These are phyloP conservation scores for Grosmannia clavigera DNA, from an alignment of 2,329 filamentous ascomycete genomes.

Conservation along the genomic window DNA sequence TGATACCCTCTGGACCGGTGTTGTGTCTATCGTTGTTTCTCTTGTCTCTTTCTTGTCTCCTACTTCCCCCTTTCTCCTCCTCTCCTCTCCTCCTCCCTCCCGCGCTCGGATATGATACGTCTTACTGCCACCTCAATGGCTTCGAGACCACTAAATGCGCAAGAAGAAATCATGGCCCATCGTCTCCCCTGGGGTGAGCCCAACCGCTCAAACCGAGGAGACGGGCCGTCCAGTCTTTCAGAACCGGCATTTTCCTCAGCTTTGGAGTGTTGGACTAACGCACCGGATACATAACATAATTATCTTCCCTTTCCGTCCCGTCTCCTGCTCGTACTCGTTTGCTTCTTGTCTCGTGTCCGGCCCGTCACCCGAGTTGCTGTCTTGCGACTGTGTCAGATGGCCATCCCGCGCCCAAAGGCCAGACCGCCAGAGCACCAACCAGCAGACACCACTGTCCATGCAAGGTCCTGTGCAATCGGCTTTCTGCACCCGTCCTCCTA, in stretches of 20 bases:
- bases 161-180: slow-evolving; percentile 30
- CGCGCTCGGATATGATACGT: slow-evolving; percentile 55
- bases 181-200: background rate
- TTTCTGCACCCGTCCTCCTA: too few species aligned
- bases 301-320: too few species aligned
- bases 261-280: slow-evolving; percentile 52
- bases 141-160: slow-evolving; percentile 49
- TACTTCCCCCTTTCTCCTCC: background rate
- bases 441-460: too few species aligned
- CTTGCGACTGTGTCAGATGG: too few species aligned
- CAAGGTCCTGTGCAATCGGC: too few species aligned
- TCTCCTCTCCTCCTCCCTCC: background rate
- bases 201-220: background rate
- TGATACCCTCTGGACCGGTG: background rate
- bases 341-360: too few species aligned
- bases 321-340: too few species aligned
- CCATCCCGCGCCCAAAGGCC: background rate
- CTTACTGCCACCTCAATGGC: slow-evolving; percentile 40
- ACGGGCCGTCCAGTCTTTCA: slow-evolving; percentile 44
- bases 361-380: too few species aligned
- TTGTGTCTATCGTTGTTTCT: background rate
- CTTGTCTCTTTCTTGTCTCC: background rate
- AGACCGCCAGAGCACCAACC: background rate
- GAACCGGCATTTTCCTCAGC: slow-evolving; percentile 40
- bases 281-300: slow-evolving; percentile 42